phyloP scores from a whole-genome alignment of 768 basidiomycete genomes.

The Mycena rosella region DNA sequence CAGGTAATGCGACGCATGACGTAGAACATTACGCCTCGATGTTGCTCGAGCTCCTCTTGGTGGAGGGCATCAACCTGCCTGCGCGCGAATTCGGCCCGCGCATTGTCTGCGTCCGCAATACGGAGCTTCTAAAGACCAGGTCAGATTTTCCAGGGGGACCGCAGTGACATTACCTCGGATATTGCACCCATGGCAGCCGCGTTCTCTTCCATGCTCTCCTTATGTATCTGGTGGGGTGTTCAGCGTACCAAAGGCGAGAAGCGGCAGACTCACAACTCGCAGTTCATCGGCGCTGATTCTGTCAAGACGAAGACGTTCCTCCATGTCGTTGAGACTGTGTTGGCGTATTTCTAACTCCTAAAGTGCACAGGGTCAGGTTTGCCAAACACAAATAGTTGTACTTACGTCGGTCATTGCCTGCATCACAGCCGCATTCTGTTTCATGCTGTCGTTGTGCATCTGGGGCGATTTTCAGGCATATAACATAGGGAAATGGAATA shows the following conservation, averaged over 20 bases:
- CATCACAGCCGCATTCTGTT: too few relatives aligned
- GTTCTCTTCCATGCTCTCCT: neutral
- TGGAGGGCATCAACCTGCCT: neutral
- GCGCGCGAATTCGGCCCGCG: neutral
- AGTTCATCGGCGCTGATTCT: too few relatives aligned
- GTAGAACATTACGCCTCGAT: neutral
- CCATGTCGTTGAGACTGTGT: too few relatives aligned
- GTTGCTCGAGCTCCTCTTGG: neutral
- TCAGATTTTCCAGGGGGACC: neutral
- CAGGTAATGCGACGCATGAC: neutral
- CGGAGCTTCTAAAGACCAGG: neutral
- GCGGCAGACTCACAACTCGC: too few relatives aligned
- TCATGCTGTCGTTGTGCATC: too few relatives aligned
- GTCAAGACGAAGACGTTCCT: too few relatives aligned
- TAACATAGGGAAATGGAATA: neutral
- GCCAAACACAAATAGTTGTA: too few relatives aligned
- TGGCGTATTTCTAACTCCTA: too few relatives aligned
- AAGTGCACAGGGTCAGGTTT: too few relatives aligned
- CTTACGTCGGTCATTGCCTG: too few relatives aligned
- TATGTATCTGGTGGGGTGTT: neutral
- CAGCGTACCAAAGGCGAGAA: too few relatives aligned
- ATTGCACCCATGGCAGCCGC: neutral
- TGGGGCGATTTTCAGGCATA: neutral
- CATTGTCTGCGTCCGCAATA: neutral
- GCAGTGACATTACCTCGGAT: neutral